Base-by-base conservation (phyloP, 2,329 filamentous ascomycete genomes). In the Verticillium albo-atrum region DNA sequence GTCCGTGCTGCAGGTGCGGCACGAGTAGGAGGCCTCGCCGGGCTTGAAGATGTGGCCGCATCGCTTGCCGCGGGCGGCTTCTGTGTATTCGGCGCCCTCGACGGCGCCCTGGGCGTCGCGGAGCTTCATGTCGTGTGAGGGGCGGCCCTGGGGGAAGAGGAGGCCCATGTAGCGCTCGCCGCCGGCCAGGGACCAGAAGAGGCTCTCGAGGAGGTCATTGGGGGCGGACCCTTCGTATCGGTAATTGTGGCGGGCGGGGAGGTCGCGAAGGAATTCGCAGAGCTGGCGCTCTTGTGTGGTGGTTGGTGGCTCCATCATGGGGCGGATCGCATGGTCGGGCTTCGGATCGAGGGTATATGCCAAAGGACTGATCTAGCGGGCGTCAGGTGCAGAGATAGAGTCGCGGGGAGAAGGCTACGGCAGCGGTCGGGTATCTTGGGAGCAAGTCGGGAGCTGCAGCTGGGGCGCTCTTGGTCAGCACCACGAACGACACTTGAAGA, bases 41-140 rank as follows among this genome's bases (percentile, higher is more conserved):
- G 86, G 83, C 75, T 94, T 94, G 82, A 99, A 97, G 63, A 99
- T 98, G 78, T 99, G 96, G 4, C 95, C 96, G 72, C 95, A 99
- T 54, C 92, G 89, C 75, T 96, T 96, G 58, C 96, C 95, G 66
- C 92, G 87, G 15, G 95, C 95, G 6, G 90, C 89, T 66, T 94
- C 90, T 23, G 92, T 95, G 72, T 98, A 99, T 73, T 99, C 96
- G 32, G 94, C 92, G 12, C 95, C 94, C 70, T 97, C 92, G 60
- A 92, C 82, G n/a, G 91, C 91, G 20, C 93, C 94, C 71, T 99
- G 96, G 17, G 93, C 93, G 67, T 91, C 88, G 62, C 89, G 85
- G 42, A 99, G 80, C 74, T 90, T 95, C 83, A 93, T 89, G 53
- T 77, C 78, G n/a, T 79, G 75, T 28, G 81, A 77, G 9, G 89